Evolutionary conservation across 2,329 filamentous ascomycete species (phyloP).

Genomic region (Diplodia sapinea): DNA sequence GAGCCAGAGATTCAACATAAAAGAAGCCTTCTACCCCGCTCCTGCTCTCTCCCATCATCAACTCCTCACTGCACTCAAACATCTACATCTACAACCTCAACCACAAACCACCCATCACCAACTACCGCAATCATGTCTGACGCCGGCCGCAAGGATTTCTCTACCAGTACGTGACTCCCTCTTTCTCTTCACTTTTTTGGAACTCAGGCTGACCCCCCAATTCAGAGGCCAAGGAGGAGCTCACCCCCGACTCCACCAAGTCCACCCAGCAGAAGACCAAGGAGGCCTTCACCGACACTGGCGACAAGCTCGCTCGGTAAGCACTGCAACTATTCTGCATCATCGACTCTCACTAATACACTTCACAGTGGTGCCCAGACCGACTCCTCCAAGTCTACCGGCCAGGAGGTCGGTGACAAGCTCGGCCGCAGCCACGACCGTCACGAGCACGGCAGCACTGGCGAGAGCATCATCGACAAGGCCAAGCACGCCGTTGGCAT

Average conservation of each 20-base stretch:
- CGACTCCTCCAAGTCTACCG: constrained; percentile 61
- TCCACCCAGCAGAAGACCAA: constrained; percentile 65
- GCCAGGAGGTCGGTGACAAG: constrained; percentile 56
- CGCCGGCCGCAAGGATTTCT: constrained; percentile 65
- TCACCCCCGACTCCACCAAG: constrained; percentile 66
- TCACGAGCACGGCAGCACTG: constrained; percentile 45
- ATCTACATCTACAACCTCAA: constrained; percentile 35
- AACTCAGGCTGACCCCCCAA: constrained; percentile 35
- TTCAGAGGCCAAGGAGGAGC: constrained; percentile 61
- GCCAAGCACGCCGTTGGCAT: constrained; percentile 56
- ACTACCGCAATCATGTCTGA: constrained; percentile 64
- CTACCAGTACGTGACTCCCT: constrained; percentile 48
- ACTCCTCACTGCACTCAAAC: constrained; percentile 29
- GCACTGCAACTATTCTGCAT: constrained; percentile 31
- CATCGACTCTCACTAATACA: constrained; percentile 35
- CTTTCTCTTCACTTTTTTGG: not conserved
- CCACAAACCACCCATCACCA: constrained; percentile 39
- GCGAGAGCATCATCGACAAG: constrained; percentile 52
- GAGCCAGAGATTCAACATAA: not conserved
- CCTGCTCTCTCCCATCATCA: constrained; percentile 26
- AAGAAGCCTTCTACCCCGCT: constrained; percentile 5
- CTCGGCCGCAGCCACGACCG: constrained; percentile 48
- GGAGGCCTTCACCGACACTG: constrained; percentile 61
- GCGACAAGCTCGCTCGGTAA: constrained; percentile 61
- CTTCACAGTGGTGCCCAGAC: constrained; percentile 52